Evolutionary conservation across 2,329 filamentous ascomycete genomes (phyloP), one percentile per base, ranked within the genome.

Genomic region (Cercospora canescens): DNA sequence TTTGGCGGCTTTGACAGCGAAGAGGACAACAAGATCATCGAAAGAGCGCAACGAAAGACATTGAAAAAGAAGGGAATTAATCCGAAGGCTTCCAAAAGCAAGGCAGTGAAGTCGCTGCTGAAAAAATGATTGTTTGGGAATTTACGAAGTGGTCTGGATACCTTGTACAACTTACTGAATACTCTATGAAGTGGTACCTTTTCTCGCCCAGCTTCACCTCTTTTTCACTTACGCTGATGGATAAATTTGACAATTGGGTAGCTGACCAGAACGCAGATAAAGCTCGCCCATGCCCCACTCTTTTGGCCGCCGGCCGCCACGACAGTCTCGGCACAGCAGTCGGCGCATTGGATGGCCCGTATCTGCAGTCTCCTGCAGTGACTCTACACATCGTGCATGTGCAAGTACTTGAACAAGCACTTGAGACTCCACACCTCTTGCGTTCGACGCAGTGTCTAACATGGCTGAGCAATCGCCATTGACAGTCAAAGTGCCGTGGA

Each of bases 1-100:
- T 85, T 85, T 77, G 83, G 81, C 34, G 82, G 80, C 30, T 85
- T 79, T 65, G 82, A 84, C 57, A 81, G 83, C 6, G 81, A 83
- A n/a, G 83, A 84, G 68, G 83, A 85, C 67, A 70, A 78, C 56
- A 76, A 76, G 71, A 80, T 81, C 65, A 84, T 85, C 65, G 78
- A 84, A 72, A 76, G 80, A 39, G 80, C 78, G 30, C 74, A 81
- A 70, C 80, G 79, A 56, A 77, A 77, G 67, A 72, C 76, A 16
- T 65, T 84, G 65, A 77, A 82, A 64, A 77, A 76, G 70, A 85
- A 84, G 74, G 83, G 83, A 26, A 77, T 80, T 60, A 79, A 85
- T 69, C 82, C 82, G 0, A 83, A 79, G 69, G 75, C 72, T 26
- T 71, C 62, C 6, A 75, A 76, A 67, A 63, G 62, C 12, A 71